A percentile compares a stretch with the other conserved stretches of the same genome.
phyloP scores from a whole-genome alignment of 2,329 filamentous ascomycete species.

The Aphanoascus verrucosus region DNA sequence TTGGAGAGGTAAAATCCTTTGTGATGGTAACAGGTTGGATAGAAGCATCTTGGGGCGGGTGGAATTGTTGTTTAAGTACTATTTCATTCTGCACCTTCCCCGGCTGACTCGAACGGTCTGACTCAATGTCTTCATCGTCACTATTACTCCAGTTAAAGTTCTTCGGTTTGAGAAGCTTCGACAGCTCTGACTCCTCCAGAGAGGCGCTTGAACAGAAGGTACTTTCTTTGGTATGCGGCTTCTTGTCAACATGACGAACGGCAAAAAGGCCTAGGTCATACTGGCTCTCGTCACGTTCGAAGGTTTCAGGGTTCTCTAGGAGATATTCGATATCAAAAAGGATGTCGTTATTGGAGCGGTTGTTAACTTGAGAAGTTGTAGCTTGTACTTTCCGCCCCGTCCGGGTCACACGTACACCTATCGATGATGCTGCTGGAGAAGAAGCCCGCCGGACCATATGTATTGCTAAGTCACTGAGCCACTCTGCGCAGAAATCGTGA shows the following conservation, averaged over 20 bases:
- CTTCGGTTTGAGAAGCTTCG: slow-evolving; percentile 1
- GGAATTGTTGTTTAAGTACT: background rate
- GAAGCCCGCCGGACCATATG: slow-evolving; percentile 8
- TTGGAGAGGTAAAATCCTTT: too few relatives aligned
- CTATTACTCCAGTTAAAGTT: slow-evolving; percentile 9
- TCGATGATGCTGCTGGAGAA: background rate
- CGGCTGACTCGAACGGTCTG: background rate
- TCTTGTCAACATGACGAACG: slow-evolving; percentile 1
- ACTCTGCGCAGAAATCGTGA: slow-evolving; percentile 5
- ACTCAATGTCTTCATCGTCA: background rate
- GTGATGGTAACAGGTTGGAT: background rate
- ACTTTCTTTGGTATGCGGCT: background rate
- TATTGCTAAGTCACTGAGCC: slow-evolving; percentile 2
- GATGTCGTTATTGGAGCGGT: background rate
- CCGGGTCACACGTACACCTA: too few relatives aligned
- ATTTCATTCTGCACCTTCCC: background rate
- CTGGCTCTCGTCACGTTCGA: slow-evolving; percentile 7
- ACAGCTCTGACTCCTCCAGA: background rate
- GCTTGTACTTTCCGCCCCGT: background rate
- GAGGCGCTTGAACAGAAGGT: background rate
- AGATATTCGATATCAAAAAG: slow-evolving; percentile 13
- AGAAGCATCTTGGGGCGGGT: background rate
- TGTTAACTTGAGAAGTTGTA: background rate
- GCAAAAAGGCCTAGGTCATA: slow-evolving; percentile 12
- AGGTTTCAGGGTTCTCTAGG: background rate